Conservation (phyloP, 208 protist species). For the Leishmania lainsoni region DNA sequence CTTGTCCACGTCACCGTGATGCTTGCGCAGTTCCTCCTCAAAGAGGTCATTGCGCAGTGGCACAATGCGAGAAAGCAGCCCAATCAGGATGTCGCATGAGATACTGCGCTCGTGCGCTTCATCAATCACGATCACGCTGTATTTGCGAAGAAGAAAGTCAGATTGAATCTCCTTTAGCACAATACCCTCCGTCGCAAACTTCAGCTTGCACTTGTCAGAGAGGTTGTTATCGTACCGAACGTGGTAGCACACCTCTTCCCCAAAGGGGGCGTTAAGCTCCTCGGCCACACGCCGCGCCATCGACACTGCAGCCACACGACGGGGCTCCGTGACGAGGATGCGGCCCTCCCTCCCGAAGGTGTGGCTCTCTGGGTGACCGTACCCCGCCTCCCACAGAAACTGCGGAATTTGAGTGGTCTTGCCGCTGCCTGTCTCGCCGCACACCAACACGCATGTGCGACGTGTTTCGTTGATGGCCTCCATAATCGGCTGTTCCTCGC, state of each 20-base stretch:
- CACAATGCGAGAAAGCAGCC: slow-evolving; percentile 98
- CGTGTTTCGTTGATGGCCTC: slow-evolving; percentile 82
- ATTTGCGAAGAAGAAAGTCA: slow-evolving; percentile 95
- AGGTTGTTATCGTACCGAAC: slow-evolving; percentile 98
- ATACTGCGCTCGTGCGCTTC: slow-evolving; percentile 97
- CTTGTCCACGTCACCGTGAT: slow-evolving; percentile 51
- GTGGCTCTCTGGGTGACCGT: slow-evolving; percentile 74
- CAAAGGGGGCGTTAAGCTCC: slow-evolving; percentile 92
- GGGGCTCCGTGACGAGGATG: slow-evolving; percentile 98
- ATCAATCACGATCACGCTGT: slow-evolving; percentile 99
- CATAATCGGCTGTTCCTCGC: slow-evolving; percentile 91
- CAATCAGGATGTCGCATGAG: slow-evolving; percentile 97
- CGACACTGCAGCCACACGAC: slow-evolving; percentile 99
- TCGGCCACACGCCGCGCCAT: slow-evolving; percentile 98
- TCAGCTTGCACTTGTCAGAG: slow-evolving; percentile 88
- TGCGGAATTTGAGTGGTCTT: slow-evolving; percentile 97
- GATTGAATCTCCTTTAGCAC: slow-evolving; percentile 97
- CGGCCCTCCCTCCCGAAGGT: slow-evolving; percentile 75
- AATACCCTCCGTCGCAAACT: slow-evolving; percentile 99
- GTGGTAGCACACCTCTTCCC: slow-evolving; percentile 95
- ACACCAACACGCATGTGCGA: slow-evolving; percentile 91
- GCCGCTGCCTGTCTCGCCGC: slow-evolving; percentile 98
- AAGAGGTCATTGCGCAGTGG: slow-evolving; percentile 93
- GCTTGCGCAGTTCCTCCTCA: slow-evolving; percentile 62
- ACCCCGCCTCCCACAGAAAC: slow-evolving; percentile 92